Conservation (phyloP, 148 eudicot species). For the Rhododendron griersonianum region DNA sequence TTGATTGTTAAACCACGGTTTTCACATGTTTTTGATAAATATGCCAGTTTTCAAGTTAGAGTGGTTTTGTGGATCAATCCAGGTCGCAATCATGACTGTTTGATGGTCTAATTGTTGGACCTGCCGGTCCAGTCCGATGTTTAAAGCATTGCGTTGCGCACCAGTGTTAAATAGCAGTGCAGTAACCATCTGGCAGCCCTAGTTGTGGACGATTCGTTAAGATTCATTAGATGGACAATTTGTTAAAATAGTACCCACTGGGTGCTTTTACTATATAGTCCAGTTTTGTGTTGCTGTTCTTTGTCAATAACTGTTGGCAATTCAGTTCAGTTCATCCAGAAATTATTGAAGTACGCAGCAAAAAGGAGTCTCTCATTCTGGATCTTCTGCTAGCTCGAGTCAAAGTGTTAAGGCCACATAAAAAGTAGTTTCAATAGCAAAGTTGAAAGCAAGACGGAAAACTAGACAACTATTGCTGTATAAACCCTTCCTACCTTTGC, state of each 20-base stretch:
- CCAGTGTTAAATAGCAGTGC: no score
- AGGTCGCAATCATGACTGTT: not conserved
- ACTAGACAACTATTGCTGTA: not conserved
- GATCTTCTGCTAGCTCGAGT: not conserved
- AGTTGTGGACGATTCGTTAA: no score
- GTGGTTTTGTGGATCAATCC: not conserved
- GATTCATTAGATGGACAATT: no score
- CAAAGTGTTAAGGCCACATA: not conserved
- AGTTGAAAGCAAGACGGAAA: not conserved
- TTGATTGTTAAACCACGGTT: not conserved
- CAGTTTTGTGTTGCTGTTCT: no score
- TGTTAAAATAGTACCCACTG: no score
- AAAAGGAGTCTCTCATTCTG: not conserved
- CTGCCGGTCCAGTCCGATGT: not conserved
- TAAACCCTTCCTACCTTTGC: not conserved
- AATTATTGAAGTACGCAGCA: no score
- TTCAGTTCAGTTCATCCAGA: no score
- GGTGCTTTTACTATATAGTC: no score
- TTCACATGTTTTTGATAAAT: not conserved
- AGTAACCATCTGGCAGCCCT: no score
- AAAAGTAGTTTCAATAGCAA: not conserved
- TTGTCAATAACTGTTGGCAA: no score
- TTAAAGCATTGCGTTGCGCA: no score
- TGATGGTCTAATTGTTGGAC: not conserved
- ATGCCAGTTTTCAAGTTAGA: not conserved